Evolutionary conservation across 2,329 filamentous ascomycete genomes (phyloP).

Genomic region (Ophiocordyceps unilateralis): DNA sequence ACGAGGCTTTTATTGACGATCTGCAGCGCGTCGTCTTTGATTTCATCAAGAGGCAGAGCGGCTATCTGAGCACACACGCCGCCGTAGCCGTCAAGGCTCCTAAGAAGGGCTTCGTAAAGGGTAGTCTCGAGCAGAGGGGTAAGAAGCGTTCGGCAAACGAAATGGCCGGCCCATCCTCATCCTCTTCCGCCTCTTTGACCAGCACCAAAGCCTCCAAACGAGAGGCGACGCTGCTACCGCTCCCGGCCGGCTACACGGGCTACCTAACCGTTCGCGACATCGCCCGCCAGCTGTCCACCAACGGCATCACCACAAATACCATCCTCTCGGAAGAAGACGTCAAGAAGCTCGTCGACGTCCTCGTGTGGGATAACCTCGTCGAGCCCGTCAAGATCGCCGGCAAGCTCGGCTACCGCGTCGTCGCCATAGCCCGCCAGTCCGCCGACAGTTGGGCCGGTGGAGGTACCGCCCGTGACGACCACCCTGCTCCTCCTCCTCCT

Average conservation of each 20-base stretch:
- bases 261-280: conserved; percentile 74
- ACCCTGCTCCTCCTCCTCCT: conserved; percentile 18
- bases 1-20: conserved; percentile 71
- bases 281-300: conserved; percentile 52
- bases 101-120: conserved; percentile 38
- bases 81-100: conserved; percentile 19
- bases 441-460: conserved; percentile 21
- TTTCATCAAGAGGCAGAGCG: conserved; percentile 55
- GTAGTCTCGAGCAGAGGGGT: conserved; percentile 21
- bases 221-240: conserved; percentile 27
- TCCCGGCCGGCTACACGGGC: conserved; percentile 49
- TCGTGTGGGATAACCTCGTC: conserved; percentile 74
- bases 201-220: conserved; percentile 12
- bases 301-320: conserved; percentile 55
- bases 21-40: conserved; percentile 58
- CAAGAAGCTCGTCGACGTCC: conserved; percentile 69
- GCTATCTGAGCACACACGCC: conserved; percentile 34
- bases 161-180: conserved; percentile 14
- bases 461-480: conserved; percentile 18
- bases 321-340: conserved; percentile 59
- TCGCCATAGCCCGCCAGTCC: conserved; percentile 29
- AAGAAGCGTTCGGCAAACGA: conserved; percentile 33
- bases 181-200: conserved; percentile 4
- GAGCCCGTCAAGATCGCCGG: conserved; percentile 41
- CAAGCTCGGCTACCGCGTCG: conserved; percentile 34